These are phyloP conservation scores for Pichia norvegensis DNA, from an alignment of 1,139 yeast species.

Conservation along the genomic window DNA sequence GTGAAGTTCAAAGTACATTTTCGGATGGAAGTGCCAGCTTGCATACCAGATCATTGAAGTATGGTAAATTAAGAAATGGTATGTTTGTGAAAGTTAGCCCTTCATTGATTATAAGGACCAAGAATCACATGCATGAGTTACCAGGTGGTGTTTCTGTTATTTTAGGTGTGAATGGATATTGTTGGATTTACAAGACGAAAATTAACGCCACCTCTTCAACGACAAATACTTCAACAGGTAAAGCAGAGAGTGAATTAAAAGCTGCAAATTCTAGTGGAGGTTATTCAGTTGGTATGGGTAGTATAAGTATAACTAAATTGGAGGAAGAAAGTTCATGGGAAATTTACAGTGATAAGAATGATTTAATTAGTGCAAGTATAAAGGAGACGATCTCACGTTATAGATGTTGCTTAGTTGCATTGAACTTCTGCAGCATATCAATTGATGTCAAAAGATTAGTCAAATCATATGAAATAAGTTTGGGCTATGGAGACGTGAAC, in stretches of 20 bases:
- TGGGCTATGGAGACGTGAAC: slow-evolving; percentile 68
- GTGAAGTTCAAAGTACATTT: slow-evolving; percentile 88
- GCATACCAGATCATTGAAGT: slow-evolving; percentile 90
- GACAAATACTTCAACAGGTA: slow-evolving; percentile 21
- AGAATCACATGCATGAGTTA: slow-evolving; percentile 75
- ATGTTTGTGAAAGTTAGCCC: slow-evolving; percentile 74
- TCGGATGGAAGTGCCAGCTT: slow-evolving; percentile 89
- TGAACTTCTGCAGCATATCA: slow-evolving; percentile 77
- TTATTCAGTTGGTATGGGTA: slow-evolving; percentile 52
- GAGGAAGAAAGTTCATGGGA: slow-evolving; percentile 96
- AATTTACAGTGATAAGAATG: slow-evolving; percentile 88
- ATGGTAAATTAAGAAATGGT: slow-evolving; percentile 93
- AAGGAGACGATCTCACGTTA: slow-evolving; percentile 78
- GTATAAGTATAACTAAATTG: slow-evolving; percentile 69
- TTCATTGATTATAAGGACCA: slow-evolving; percentile 71
- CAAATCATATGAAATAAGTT: slow-evolving; percentile 83
- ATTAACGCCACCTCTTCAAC: slow-evolving; percentile 22
- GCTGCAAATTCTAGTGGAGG: slow-evolving; percentile 24
- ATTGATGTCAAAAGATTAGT: slow-evolving; percentile 74
- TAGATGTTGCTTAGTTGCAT: slow-evolving; percentile 72
- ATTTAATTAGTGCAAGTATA: slow-evolving; percentile 50
- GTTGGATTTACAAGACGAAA: slow-evolving; percentile 81
- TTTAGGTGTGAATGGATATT: slow-evolving; percentile 88
- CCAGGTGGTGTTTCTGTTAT: slow-evolving; percentile 90
- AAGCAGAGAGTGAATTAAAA: slow-evolving; percentile 35